Base-by-base conservation (phyloP, 495 filamentous ascomycete genomes). In the Penicillium taxi region DNA sequence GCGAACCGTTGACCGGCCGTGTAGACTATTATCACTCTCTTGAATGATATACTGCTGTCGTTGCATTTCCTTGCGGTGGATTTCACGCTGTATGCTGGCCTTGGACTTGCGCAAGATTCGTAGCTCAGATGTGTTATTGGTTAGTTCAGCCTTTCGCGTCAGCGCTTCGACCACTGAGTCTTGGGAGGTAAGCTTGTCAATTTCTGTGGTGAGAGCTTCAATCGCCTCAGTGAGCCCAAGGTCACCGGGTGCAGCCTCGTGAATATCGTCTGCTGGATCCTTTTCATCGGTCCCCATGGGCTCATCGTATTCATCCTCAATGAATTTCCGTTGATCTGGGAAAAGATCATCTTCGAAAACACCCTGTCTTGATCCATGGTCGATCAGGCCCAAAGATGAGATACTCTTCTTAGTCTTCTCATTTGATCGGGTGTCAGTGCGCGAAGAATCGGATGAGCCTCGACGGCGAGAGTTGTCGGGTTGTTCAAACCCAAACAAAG, bases 281-380 rank as follows among this genome's bases (percentile, higher is more conserved):
- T 73, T 73, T 9, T 72, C 77, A 9, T 75, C 70, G 24, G 38
- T 45, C 21, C 69, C 74, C 9, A 84, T 76, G 5, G 71, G 68
- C 42, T 89, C 86, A 37, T 86, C 83, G 23, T 80, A 77, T 52
- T 94, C 88, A 48, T 94, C 89, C 33, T 88, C 82, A 11, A 84
- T 68, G 45, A 85, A 88, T 42, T 81, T 86, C 46, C 88, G 78
- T 52, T 94, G 88, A 37, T 96, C 91, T 9, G 78, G 80, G 53
- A 95, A 96, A 14, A 99, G 76, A 50, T 96, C 89, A 46, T 95
- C 82, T 45, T 95, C 84, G 60, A 99, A 96, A 3, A 95, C 91
- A 6, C 89, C 86, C 36, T 82, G 83, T 4, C 85, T 78, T 9
- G 78, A 80, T 14, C 81, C 82, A 11, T 80, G 74, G 37, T 80